Percentiles rank a stretch among this genome's conserved stretches.
Evolutionary conservation across 164 flowering plant genomes (phyloP).

Genomic region (Houttuynia cordata): DNA sequence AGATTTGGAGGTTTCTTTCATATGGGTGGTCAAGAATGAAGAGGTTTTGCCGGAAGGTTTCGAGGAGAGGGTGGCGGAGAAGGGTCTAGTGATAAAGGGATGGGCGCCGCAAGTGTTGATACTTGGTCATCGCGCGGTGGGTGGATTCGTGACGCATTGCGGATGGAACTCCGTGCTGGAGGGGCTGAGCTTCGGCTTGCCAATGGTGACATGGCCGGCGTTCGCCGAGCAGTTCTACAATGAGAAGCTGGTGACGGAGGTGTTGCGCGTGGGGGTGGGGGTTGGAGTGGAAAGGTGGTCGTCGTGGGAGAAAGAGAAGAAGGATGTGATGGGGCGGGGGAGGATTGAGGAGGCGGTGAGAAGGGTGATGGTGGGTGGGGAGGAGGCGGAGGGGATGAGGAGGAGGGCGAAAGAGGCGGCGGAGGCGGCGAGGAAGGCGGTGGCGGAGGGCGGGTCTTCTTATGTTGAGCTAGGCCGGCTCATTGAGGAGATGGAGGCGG

Average conservation of each 20-base stretch:
- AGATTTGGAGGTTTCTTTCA: slow-evolving; percentile 20
- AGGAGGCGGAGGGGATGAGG: slow-evolving; percentile 17
- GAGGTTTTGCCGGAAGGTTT: slow-evolving; percentile 11
- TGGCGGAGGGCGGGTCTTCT: slow-evolving; percentile 25
- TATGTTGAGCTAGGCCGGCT: slow-evolving; percentile 7
- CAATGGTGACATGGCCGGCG: slow-evolving; percentile 24
- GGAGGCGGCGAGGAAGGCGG: slow-evolving; percentile 17
- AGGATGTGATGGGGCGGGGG: slow-evolving; percentile 5
- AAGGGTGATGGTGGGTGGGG: slow-evolving; percentile 17
- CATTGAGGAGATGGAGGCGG: slow-evolving; percentile 8
- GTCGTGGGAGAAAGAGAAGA: not conserved
- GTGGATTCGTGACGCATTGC: slow-evolving; percentile 30
- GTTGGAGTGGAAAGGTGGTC: slow-evolving; percentile 11
- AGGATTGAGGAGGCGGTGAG: slow-evolving; percentile 11
- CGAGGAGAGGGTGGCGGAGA: slow-evolving; percentile 12
- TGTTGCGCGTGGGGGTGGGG: slow-evolving; percentile 14
- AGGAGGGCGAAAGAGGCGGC: slow-evolving; percentile 9
- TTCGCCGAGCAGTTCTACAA: slow-evolving; percentile 20
- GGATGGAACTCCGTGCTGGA: slow-evolving; percentile 25
- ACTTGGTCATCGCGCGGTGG: slow-evolving; percentile 18
- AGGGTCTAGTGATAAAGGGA: slow-evolving; percentile 22
- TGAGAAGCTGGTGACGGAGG: slow-evolving; percentile 18
- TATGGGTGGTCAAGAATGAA: slow-evolving; percentile 24
- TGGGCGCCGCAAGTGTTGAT: slow-evolving; percentile 36
- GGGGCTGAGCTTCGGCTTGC: slow-evolving; percentile 19